These are phyloP conservation scores for Trichosanthes truncata DNA, from an alignment of 306 rosid genomes.

Conservation along the genomic window DNA sequence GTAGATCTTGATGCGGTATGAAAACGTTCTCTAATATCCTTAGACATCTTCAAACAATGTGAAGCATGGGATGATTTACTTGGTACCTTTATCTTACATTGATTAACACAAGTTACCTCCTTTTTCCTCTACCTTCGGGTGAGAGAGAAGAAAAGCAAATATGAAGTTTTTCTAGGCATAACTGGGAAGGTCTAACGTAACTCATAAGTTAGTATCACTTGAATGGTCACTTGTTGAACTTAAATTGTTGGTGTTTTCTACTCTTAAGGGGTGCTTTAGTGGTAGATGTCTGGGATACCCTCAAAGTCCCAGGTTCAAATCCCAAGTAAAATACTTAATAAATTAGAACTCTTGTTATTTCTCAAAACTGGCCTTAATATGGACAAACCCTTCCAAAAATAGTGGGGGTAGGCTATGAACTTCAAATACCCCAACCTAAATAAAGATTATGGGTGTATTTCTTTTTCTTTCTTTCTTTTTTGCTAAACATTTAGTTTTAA, in stretches of 20 bases:
- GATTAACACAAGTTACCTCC: too few species aligned
- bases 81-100: background rate
- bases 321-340: background rate
- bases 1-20: conserved; percentile 92
- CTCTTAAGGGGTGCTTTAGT: background rate
- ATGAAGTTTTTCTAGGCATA: background rate
- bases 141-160: background rate
- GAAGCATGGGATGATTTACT: background rate
- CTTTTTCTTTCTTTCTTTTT: background rate
- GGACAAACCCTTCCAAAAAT: background rate
- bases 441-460: background rate
- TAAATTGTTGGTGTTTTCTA: background rate
- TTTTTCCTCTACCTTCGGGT: background rate
- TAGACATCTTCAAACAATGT: background rate
- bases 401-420: background rate
- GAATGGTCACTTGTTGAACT: background rate
- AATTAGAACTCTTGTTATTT: background rate
- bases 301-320: background rate
- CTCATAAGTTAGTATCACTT: background rate
- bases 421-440: background rate
- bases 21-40: background rate
- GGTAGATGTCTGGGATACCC: background rate
- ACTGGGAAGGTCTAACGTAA: background rate
- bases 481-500: background rate
- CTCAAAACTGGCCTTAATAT: background rate